Percentiles rank a stretch among this genome's conserved stretches.
These are phyloP conservation scores for Fusarium algeriense DNA, from an alignment of 2,329 filamentous ascomycete genomes.

Conservation along the genomic window DNA sequence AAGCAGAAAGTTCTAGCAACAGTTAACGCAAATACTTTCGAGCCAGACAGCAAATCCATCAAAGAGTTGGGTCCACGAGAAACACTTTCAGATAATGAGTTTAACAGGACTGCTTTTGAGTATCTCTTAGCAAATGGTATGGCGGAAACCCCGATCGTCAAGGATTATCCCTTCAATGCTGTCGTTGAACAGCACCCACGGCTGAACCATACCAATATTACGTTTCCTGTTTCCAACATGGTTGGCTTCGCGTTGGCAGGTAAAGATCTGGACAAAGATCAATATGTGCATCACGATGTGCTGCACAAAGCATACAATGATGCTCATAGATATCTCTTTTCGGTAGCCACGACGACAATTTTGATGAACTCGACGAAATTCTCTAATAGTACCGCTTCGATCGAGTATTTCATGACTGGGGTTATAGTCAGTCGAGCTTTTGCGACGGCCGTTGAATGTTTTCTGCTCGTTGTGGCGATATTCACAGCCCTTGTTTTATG, in stretches of 20 bases:
- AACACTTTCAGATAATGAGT: slow-evolving; percentile 34
- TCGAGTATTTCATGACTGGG: slow-evolving; percentile 41
- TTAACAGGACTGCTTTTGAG: slow-evolving; percentile 54
- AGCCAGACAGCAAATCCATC: slow-evolving; percentile 14
- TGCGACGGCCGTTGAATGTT: slow-evolving; percentile 47
- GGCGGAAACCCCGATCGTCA: not conserved
- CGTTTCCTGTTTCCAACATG: slow-evolving; percentile 48
- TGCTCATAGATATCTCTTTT: slow-evolving; percentile 51
- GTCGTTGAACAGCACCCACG: slow-evolving; percentile 47
- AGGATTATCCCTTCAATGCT: slow-evolving; percentile 43
- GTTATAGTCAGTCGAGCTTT: slow-evolving; percentile 52
- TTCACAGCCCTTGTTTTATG: slow-evolving; percentile 24
- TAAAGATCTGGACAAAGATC: fast-evolving
- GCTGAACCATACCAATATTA: slow-evolving; percentile 21
- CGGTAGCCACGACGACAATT: slow-evolving; percentile 36
- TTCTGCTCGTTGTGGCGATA: slow-evolving; percentile 43
- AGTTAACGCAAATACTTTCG: slow-evolving; percentile 38
- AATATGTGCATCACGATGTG: slow-evolving; percentile 8
- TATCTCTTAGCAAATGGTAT: slow-evolving; percentile 50
- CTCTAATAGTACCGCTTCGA: not conserved
- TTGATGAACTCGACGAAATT: slow-evolving; percentile 32
- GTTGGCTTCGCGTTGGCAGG: slow-evolving; percentile 51
- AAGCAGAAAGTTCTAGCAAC: slow-evolving; percentile 59
- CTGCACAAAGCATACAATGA: slow-evolving; percentile 18
- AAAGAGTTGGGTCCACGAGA: not conserved